Percentiles rank a stretch among this genome's conserved stretches.
Conservation (phyloP, 73 alveolate genomes). For the Strombidium stylifer region DNA sequence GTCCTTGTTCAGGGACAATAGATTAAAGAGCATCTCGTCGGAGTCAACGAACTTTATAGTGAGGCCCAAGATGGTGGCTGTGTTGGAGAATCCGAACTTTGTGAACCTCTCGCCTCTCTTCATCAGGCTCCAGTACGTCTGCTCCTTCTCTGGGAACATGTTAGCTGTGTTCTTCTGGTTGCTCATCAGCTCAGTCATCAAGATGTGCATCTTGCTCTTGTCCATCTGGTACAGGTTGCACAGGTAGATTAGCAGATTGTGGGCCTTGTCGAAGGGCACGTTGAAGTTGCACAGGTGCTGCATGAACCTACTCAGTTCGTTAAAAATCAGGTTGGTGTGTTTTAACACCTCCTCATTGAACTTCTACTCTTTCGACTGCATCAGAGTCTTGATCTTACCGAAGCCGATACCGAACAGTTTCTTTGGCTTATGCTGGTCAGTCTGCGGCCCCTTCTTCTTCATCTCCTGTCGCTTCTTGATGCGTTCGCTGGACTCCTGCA, state of each 20-base stretch:
- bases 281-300: slow-evolving; percentile 24
- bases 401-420: slow-evolving; percentile 27
- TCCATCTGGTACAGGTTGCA: slow-evolving; percentile 42
- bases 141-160: slow-evolving; percentile 47
- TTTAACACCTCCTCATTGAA: neutral
- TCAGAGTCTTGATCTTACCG: no score
- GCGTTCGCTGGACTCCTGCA: neutral
- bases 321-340: slow-evolving; percentile 30
- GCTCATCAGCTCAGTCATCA: slow-evolving; percentile 50
- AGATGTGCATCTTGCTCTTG: slow-evolving; percentile 26
- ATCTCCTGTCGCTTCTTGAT: neutral
- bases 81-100: slow-evolving; percentile 6
- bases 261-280: slow-evolving; percentile 26
- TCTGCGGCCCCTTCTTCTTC: neutral
- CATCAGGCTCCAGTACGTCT: neutral
- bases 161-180: slow-evolving; percentile 21
- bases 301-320: slow-evolving; percentile 29
- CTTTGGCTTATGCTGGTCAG: neutral
- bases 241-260: slow-evolving; percentile 30
- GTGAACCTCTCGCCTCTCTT: slow-evolving; percentile 25
- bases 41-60: slow-evolving; percentile 35
- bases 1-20: slow-evolving; percentile 31
- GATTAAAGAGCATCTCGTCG: slow-evolving; percentile 30
- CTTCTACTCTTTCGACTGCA: no score
- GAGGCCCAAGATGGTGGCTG: slow-evolving; percentile 18